Evolutionary conservation across 768 basidiomycete genomes (phyloP), one percentile per base, ranked within the genome.

Genomic region (Auriscalpium microsporum): DNA sequence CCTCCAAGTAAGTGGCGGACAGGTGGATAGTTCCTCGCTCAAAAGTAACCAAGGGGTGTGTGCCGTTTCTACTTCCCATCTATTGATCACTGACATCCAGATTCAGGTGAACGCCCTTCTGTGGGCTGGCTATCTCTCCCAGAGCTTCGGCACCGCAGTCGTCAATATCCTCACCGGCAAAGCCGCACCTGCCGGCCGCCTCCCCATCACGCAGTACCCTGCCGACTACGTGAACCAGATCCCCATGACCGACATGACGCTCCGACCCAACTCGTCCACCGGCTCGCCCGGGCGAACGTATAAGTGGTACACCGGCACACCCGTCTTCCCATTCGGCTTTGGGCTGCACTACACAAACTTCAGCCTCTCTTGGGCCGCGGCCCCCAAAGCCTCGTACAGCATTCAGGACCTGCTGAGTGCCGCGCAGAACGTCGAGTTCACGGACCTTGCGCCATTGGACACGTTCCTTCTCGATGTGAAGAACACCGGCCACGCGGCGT

Each of bases 61-160:
- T 42, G 10, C 3, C 4, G 8, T 47, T 47, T 11, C 46, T 11
- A 11, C 46, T n/a, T 33, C 28, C 13, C 21, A 2, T 8, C 13
- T 16, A 16, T 23, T 11, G 14, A 21, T 33, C 14, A 9, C 47
- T 23, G 21, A 48, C 10, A 48, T 48, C 17, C 19, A 8, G 17
- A 42, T 6, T 19, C 14, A 42, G 40, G 74, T 82, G 45, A 78
- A 76, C 58, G 75, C 79, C 1, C 69, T 81, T 45, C 23, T 81
- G 10, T 81, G 80, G 79, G 80, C 69, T 13, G 81, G 81, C 5
- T 83, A 80, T 63, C 79, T 78, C 2, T 76, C 78, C 3, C 78
- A 80, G 59, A 76, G 75, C 58, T 80, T 78, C 1, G 81, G 80
- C 34, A 71, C 73, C 8, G 80, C 80, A 2, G 54, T 82, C 17